These are phyloP conservation scores for Leccinum olivaceopallidum DNA, from an alignment of 768 basidiomycete genomes.

Conservation along the genomic window DNA sequence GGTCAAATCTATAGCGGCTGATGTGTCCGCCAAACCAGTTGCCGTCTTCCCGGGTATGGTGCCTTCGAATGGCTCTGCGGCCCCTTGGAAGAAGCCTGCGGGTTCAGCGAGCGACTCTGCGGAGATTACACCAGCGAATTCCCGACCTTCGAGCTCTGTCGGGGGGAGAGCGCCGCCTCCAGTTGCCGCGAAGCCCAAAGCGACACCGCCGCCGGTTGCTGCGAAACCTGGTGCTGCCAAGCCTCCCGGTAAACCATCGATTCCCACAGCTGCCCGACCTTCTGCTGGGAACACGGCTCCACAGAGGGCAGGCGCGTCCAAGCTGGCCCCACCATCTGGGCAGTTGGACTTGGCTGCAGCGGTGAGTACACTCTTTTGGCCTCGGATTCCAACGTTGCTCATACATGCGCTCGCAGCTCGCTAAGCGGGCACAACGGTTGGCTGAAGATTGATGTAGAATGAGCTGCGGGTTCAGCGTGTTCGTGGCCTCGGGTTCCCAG, in stretches of 20 bases:
- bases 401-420: slow-evolving; percentile 49
- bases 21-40: slow-evolving; percentile 72
- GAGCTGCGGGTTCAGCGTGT: background rate
- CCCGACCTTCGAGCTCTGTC: slow-evolving; percentile 52
- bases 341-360: slow-evolving; percentile 85
- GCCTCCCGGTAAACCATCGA: slow-evolving; percentile 56
- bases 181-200: slow-evolving; percentile 64
- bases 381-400: background rate
- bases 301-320: slow-evolving; percentile 41
- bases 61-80: slow-evolving; percentile 62
- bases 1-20: slow-evolving; percentile 49
- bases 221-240: slow-evolving; percentile 54
- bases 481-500: slow-evolving; percentile 3
- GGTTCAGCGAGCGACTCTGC: slow-evolving; percentile 34
- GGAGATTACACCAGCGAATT: slow-evolving; percentile 43
- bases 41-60: slow-evolving; percentile 81
- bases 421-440: slow-evolving; percentile 72
- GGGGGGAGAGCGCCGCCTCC: slow-evolving; percentile 59
- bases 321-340: slow-evolving; percentile 47
- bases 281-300: slow-evolving; percentile 36
- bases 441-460: slow-evolving; percentile 42
- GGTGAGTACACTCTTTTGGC: slow-evolving; percentile 43
- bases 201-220: slow-evolving; percentile 54
- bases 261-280: slow-evolving; percentile 60
- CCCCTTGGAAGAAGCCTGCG: slow-evolving; percentile 72